Evolutionary conservation across 306 rosid genomes (phyloP), one percentile per base, ranked within the genome.

Genomic region (Gynostemma pentaphyllum): DNA sequence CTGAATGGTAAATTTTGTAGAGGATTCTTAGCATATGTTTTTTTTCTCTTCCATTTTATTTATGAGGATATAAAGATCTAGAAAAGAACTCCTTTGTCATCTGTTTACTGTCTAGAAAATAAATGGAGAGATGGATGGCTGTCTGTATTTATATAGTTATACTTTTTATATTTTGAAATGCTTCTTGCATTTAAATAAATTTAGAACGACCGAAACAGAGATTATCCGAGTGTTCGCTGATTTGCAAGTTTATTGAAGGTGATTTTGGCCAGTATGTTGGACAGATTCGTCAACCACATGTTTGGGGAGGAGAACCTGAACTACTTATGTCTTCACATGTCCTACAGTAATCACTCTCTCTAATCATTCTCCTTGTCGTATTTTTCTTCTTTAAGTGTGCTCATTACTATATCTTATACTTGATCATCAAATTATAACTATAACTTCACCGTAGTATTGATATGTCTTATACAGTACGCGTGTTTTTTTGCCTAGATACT

Each of bases 241-340:
- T 39, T 6, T 57, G 26, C 74, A 90, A 94, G 94, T 90, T 85
- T 87, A 85, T 90, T 27, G 94, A 87, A 63, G 96, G 83, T 64
- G 90, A 87, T 65, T 90, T 90, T 74, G 85, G 82, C 9, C 64
- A 74, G 3, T 90, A 90, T 30, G 78, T 88, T 55, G 72, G 65
- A 40, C 85, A 77, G 57, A 90, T 90, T 85, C 68, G 89, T 69
- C 83, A 81, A 61, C 72, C 94, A 24, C 85, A 90, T 55, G 72
- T 39, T 15, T 85, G 94, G 96, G 96, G 96, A 45, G 96, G 97
- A 47, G 96, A 87, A 72, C 97, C 96, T 28, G 96, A 90, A 77
- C 77, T 90, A 79, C 87, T 87, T 24, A 87, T 85, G 96, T 77
- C 84, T 61, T 79, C 95, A 4, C 96, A 90, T 72, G 91, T 85